Conservation (phyloP, 345 rosid species). For the rapeseed (Brassica napus) region Da-Ae NC_063452.1:58718001-58718500, state of each 20-base stretch:
- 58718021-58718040: slow-evolving; percentile 83
- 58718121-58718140: slow-evolving; percentile 93
- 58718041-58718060: slow-evolving; percentile 52
- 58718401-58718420: slow-evolving; percentile 78
- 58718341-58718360: slow-evolving; percentile 56
- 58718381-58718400: slow-evolving; percentile 44
- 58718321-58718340: background rate
- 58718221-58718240: slow-evolving; percentile 51
- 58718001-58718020: slow-evolving; percentile 67
- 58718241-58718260: slow-evolving; percentile 8
- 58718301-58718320: background rate
- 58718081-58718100: background rate
- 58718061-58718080: background rate
- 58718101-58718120: background rate
- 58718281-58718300: background rate
- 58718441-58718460: slow-evolving; percentile 59
- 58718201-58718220: slow-evolving; percentile 73
- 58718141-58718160: slow-evolving; percentile 86
- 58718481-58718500: background rate
- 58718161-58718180: slow-evolving; percentile 77
- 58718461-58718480: background rate
- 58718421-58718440: slow-evolving; percentile 90
- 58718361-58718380: slow-evolving; percentile 61
- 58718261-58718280: background rate
- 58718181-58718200: slow-evolving; percentile 95